Base-by-base conservation (phyloP, 495 filamentous ascomycete species). In the Copromyces sp. region DNA sequence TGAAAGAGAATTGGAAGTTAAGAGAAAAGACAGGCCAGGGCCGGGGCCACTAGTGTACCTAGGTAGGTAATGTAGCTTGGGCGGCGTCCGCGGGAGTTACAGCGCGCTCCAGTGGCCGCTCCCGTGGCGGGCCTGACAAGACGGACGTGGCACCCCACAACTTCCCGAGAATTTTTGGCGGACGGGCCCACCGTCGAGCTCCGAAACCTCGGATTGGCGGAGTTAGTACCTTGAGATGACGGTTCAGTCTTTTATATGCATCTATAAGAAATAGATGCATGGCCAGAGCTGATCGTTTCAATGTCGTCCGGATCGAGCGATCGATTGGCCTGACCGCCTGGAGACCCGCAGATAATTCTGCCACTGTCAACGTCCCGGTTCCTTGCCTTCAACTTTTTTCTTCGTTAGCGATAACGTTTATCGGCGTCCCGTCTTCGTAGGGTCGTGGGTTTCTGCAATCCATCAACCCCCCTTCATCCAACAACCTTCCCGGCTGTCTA, bases 331-430 rank as follows among this genome's bases (percentile, higher is more conserved):
- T 72, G 45, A 75, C 73, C 71, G 68, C 73, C 68, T 59, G 11
- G 39, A 3, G 38, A n/a, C 69, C 24, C 41, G 39, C 69, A 37
- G 59, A 44, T 38, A 35, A 68, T 78, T 75, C 76, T 74, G 74
- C 76, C 73, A 45, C 47, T 42, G 71, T 47, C 71, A 72, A 68
- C 70, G 73, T 68, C 72, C 68, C 61, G 17, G 20, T 42, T 65
- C 53, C 53, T 37, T 61, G 53, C 59, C 42, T 71, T 69, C 73
- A 76, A 73, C 72, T 75, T 78, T 79, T 80, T 80, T 77, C 69
- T 74, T 17, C 59, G 14, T 65, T 65, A 65, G 29, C n/a, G 73
- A 69, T 53, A 74, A 69, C 69, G 40, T 39, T 73, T 47, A 37
- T 35, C 41, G 17, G 35, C 35, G 45, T 71, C 11, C 24, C 14